Conservation (phyloP, 345 rosid genomes). For the Salix brachista region DNA sequence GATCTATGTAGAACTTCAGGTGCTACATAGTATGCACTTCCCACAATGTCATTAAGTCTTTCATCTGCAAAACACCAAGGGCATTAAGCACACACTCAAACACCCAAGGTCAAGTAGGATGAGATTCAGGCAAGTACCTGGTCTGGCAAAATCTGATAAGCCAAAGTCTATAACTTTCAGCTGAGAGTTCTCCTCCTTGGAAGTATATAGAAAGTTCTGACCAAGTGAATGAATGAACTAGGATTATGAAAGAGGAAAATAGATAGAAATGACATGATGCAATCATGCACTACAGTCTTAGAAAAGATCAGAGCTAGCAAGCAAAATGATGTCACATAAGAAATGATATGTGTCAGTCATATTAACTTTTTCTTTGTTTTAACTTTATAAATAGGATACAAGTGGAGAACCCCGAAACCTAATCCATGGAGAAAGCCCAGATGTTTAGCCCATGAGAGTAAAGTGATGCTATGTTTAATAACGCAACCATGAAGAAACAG, state of each 20-base stretch:
- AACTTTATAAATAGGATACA: neutral
- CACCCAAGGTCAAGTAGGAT: constrained; percentile 2
- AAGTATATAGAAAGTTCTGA: constrained; percentile 85
- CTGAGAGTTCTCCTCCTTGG: constrained; percentile 80
- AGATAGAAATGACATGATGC: no score
- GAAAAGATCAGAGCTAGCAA: neutral
- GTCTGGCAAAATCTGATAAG: constrained; percentile 90
- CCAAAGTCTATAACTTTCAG: constrained; percentile 96
- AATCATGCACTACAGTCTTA: no score
- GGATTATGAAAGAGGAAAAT: neutral
- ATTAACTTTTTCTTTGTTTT: no score
- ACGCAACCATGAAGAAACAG: neutral
- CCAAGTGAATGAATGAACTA: constrained; percentile 23
- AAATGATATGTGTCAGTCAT: neutral
- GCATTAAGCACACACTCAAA: constrained; percentile 8
- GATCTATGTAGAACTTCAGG: constrained; percentile 98
- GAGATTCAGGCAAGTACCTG: constrained; percentile 43
- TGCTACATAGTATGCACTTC: constrained; percentile 94
- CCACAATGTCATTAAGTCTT: constrained; percentile 93
- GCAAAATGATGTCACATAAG: neutral
- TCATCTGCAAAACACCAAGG: constrained; percentile 55
- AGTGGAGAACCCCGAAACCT: neutral
- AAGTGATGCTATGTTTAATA: neutral
- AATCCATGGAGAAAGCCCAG: neutral
- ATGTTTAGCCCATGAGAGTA: neutral